Evolutionary conservation across 805 yeast species (phyloP), one percentile per base, ranked within the genome.

Genomic region (Millerozyma acaciae): DNA sequence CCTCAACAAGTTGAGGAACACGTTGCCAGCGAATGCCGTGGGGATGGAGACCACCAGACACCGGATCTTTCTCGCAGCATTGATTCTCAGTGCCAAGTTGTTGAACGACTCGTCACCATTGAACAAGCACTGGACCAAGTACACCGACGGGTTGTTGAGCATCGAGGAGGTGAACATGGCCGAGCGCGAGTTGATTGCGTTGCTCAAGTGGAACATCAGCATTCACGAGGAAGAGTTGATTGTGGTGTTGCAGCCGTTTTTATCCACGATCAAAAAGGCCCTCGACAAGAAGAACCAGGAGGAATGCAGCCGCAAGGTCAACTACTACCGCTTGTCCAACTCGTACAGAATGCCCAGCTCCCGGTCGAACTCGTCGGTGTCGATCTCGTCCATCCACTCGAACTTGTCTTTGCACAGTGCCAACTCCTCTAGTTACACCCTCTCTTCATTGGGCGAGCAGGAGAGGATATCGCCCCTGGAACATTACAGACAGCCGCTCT

Each of bases 1-100:
- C 56, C 67, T 90, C 40, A 78, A 81, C 35, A 81, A 87, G 44
- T 69, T 93, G 47, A 76, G 90, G 46, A 73, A 76, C 33, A 70
- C 82, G 6, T 72, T 90, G 33, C 97, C 97, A 3, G 76, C 85
- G 18, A 84, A 84, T 55, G 93, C 96, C 8, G 76, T 82, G 38
- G 97, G 97, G 12, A 87, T 89, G 73, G 87, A 78, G 39, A 84
- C 97, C 33, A 88, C 97, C 6, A 76, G 94, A 53, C 98, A 90
- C 65, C 73, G 97, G 40, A 85, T 90, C 37, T 93, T 90, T 45
- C 65, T 90, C 33, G 96, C 97, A 0, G 77, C 96, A 28, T 70
- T 90, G 36, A 86, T 90, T 27, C 62, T 93, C 30, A 84, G 95
- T n/a, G 96, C 97, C 10, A 90, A 90, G 65, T 80, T 79, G 42